Percentiles rank a stretch among this genome's conserved stretches.
phyloP scores from a whole-genome alignment of 441 rosid genomes.

The Gossypium gossypioides region DNA sequence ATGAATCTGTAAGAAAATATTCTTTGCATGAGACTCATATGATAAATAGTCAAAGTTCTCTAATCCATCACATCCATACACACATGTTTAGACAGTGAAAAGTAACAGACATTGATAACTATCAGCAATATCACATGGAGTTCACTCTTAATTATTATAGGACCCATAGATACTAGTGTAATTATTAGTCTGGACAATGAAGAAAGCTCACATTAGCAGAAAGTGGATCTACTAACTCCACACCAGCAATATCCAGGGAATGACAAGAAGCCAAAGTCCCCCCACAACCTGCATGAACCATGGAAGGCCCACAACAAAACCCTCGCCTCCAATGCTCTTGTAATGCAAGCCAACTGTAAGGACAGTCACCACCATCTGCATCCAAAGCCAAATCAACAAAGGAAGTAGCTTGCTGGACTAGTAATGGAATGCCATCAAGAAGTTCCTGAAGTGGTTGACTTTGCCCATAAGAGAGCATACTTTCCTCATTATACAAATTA shows the following conservation, averaged over 20 bases:
- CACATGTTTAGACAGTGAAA: background rate
- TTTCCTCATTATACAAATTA: conserved; percentile 69
- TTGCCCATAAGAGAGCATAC: conserved; percentile 73
- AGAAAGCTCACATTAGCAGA: conserved; percentile 73
- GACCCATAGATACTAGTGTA: conserved; percentile 1
- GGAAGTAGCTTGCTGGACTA: conserved; percentile 97
- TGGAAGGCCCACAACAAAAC: conserved; percentile 91
- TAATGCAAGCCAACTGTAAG: conserved; percentile 97
- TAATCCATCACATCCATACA: background rate
- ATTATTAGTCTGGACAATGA: conserved; percentile 9
- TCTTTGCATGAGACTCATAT: conserved; percentile 8
- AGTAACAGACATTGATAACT: background rate
- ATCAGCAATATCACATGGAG: background rate
- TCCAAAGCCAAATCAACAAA: conserved; percentile 92
- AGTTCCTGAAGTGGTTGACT: conserved; percentile 92
- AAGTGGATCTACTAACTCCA: conserved; percentile 93
- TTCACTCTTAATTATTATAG: background rate
- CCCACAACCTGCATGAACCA: conserved; percentile 99
- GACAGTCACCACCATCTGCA: conserved; percentile 92
- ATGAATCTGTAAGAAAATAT: conserved; percentile 55
- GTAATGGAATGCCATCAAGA: conserved; percentile 78
- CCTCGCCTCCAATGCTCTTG: conserved; percentile 98
- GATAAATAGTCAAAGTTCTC: background rate
- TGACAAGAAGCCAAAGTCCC: conserved; percentile 96
- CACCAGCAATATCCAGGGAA: conserved; percentile 89